Evolutionary conservation across 2,329 filamentous ascomycete genomes (phyloP), one percentile per base, ranked within the genome.

Genomic region (Colletotrichum incanum): DNA sequence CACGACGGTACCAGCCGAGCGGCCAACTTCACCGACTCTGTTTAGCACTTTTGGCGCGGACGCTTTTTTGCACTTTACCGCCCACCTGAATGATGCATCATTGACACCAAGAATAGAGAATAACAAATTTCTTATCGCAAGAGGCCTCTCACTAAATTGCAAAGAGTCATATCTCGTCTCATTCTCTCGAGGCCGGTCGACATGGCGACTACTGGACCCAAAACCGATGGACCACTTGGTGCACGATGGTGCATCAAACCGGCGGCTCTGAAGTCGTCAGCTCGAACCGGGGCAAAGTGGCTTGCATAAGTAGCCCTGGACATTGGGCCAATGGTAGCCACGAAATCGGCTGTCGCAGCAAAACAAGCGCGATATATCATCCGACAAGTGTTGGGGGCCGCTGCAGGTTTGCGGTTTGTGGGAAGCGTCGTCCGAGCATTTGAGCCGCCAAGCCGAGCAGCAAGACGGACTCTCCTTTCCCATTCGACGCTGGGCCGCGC

Each of bases 1-100:
- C 28, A 23, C 65, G 39, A 20, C 8, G 64, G 52, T 39, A 41
- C 34, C 20, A 72, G 70, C 59, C 70, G 69, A 72, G 65, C 70
- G 54, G 59, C 54, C 69, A 60, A 60, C 47, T 12, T 43, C 52
- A 69, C 55, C 47, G 55, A 45, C 60, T 20, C 23, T 23, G 18
- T 49, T 23, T n/a, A 20, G 16, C 31, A 54, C 43, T 20, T 39
- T 41, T 45, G 56, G 59, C 43, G 52, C 37, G 31, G 54, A 7
- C 31, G 12, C 9, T 39, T 20, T 7, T 9, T 23, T 23, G 12
- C 45, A 50, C 5, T 39, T 28, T 45, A 14, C 26, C 31, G 9
- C 34, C 37, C 61, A 55, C 49, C 61, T 55, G 61, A 55, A 64
- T 11, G 26, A 20, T 55, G 39, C 49, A 34, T 55, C 26, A 20